phyloP scores from a whole-genome alignment of 1,284 basidiomycete species.

The Calocybe gambosa region DNA sequence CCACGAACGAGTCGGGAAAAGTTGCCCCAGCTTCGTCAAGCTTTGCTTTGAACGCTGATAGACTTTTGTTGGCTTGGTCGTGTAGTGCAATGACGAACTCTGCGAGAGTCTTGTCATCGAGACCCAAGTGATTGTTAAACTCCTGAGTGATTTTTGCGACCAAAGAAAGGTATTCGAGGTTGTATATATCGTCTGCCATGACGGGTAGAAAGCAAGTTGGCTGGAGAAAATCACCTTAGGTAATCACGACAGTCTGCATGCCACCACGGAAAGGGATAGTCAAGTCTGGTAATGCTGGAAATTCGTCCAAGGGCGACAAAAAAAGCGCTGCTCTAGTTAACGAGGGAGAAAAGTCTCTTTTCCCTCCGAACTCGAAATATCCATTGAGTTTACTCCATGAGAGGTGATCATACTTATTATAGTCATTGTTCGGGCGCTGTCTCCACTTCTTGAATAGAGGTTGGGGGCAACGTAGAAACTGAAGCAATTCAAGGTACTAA shows the following conservation, averaged over 20 bases:
- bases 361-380: conserved; percentile 78
- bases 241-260: conserved; percentile 34
- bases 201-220: conserved; percentile 1
- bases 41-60: conserved; percentile 78
- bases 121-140: conserved; percentile 78
- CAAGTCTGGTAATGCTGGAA: conserved; percentile 82
- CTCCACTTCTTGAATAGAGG: neutral
- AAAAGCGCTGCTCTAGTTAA: conserved; percentile 17
- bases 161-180: conserved; percentile 86
- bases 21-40: conserved; percentile 79
- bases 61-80: conserved; percentile 68
- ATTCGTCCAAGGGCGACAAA: conserved; percentile 59
- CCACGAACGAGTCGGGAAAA: conserved; percentile 86
- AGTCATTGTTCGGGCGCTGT: neutral
- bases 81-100: conserved; percentile 95
- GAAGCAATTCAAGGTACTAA: neutral
- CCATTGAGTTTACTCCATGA: conserved; percentile 74
- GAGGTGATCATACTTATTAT: conserved; percentile 36
- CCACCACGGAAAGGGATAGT: conserved; percentile 73
- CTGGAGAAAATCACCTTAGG: neutral
- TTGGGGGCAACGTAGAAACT: neutral
- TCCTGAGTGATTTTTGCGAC: conserved; percentile 88
- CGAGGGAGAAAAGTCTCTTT: conserved; percentile 50
- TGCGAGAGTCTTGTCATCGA: conserved; percentile 88
- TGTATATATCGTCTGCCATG: conserved; percentile 81